These are phyloP conservation scores for Psilocybe cubensis DNA, from an alignment of 768 basidiomycete species.

Conservation along the genomic window DNA sequence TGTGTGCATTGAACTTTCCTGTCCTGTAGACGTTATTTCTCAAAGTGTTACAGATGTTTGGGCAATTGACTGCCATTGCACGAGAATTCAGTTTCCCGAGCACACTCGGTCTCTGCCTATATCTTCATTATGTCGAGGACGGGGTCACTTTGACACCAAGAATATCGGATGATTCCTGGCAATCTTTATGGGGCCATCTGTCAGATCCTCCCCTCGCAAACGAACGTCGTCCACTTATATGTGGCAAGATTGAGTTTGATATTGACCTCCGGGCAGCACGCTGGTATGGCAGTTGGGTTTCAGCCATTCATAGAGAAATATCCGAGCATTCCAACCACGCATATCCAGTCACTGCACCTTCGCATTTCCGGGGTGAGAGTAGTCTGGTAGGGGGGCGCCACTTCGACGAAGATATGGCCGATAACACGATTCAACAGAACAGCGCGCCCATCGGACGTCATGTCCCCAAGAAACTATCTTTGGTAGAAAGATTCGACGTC, in stretches of 20 bases:
- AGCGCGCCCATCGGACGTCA: slow-evolving; percentile 45
- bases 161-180: slow-evolving; percentile 81
- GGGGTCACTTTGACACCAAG: slow-evolving; percentile 65
- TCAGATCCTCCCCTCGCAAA: slow-evolving; percentile 44
- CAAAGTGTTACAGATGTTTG: slow-evolving; percentile 59
- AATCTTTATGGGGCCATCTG: slow-evolving; percentile 66
- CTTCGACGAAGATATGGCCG: slow-evolving; percentile 44
- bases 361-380: slow-evolving; percentile 61
- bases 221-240: slow-evolving; percentile 55
- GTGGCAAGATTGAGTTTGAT: slow-evolving; percentile 87
- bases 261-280: slow-evolving; percentile 75
- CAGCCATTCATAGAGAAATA: slow-evolving; percentile 46
- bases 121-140: slow-evolving; percentile 64
- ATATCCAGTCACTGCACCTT: slow-evolving; percentile 42
- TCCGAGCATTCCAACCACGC: slow-evolving; percentile 39
- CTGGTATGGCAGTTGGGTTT: slow-evolving; percentile 79
- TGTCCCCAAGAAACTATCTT: slow-evolving; percentile 67
- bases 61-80: slow-evolving; percentile 77
- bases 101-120: slow-evolving; percentile 77
- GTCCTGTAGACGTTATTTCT: background rate
- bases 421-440: slow-evolving; percentile 26
- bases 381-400: slow-evolving; percentile 42
- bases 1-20: slow-evolving; percentile 30
- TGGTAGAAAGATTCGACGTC: slow-evolving; percentile 65
- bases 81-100: slow-evolving; percentile 84